phyloP scores from a whole-genome alignment of 2,329 filamentous ascomycete species.

The Fusarium penzigii region DNA sequence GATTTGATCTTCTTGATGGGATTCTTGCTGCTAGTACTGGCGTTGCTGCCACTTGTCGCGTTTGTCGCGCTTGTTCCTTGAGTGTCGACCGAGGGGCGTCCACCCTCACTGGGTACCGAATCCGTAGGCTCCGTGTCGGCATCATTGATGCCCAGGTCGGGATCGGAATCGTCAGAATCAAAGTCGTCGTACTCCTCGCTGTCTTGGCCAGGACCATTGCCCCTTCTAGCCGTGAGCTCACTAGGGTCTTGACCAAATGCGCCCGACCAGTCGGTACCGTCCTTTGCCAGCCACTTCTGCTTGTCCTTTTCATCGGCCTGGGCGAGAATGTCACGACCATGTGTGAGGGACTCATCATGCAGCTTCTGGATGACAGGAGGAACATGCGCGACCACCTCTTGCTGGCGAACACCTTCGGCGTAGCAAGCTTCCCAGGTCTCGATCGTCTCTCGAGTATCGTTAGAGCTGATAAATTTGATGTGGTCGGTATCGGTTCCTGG shows the following conservation, averaged over 20 bases:
- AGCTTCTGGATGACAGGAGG: constrained; percentile 71
- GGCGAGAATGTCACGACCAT: constrained; percentile 79
- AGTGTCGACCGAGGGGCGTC: constrained; percentile 43
- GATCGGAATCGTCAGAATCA: constrained; percentile 41
- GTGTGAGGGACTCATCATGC: constrained; percentile 77
- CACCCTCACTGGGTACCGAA: constrained; percentile 26
- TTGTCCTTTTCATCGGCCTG: constrained; percentile 71
- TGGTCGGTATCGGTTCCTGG: constrained; percentile 88
- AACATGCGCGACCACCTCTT: constrained; percentile 71
- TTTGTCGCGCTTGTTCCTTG: constrained; percentile 36
- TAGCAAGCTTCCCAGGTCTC: constrained; percentile 94
- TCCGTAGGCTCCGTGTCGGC: constrained; percentile 39
- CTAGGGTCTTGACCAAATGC: constrained; percentile 80
- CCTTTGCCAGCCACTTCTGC: constrained; percentile 74
- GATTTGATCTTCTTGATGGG: constrained; percentile 61
- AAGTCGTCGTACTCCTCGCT: constrained; percentile 44
- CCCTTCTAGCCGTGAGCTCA: constrained; percentile 40
- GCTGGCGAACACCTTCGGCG: constrained; percentile 77
- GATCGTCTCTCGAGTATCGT: constrained; percentile 87
- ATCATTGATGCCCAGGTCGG: constrained; percentile 62
- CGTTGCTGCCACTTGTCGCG: constrained; percentile 29
- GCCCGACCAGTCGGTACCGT: constrained; percentile 83
- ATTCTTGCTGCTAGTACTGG: constrained; percentile 46
- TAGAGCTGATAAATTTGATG: constrained; percentile 79
- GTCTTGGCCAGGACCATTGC: constrained; percentile 27